Percentiles rank a stretch among this genome's conserved stretches.
Evolutionary conservation across 2,329 filamentous ascomycete genomes (phyloP).

Genomic region (Coniella vitis): DNA sequence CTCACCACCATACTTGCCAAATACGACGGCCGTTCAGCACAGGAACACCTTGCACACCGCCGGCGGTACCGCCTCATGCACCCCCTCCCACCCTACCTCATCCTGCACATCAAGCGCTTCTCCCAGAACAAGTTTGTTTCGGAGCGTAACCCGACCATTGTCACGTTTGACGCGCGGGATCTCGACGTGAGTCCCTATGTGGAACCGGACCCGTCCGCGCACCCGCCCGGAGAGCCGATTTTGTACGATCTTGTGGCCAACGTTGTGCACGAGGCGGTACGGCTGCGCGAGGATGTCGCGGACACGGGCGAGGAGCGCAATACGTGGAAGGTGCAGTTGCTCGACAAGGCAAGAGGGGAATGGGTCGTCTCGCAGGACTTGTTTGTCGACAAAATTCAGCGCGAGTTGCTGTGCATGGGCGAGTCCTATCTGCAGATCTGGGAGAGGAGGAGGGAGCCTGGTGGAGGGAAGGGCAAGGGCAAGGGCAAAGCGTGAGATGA

Average conservation of each 20-base stretch:
- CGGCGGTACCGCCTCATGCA: slow-evolving; percentile 85
- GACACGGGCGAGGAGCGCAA: slow-evolving; percentile 82
- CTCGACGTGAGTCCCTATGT: slow-evolving; percentile 89
- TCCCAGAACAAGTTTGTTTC: slow-evolving; percentile 93
- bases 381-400: slow-evolving; percentile 83
- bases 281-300: slow-evolving; percentile 74
- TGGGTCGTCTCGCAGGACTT: slow-evolving; percentile 95
- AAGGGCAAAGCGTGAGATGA: slow-evolving; percentile 24
- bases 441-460: slow-evolving; percentile 65
- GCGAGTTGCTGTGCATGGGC: slow-evolving; percentile 82
- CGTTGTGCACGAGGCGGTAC: slow-evolving; percentile 79
- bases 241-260: slow-evolving; percentile 96
- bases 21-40: slow-evolving; percentile 81
- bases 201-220: slow-evolving; percentile 70
- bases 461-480: slow-evolving; percentile 22
- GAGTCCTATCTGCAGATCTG: slow-evolving; percentile 96
- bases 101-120: slow-evolving; percentile 97
- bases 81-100: slow-evolving; percentile 81
- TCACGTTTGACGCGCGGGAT: slow-evolving; percentile 80
- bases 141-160: slow-evolving; percentile 95
- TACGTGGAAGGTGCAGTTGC: slow-evolving; percentile 89
- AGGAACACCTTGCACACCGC: slow-evolving; percentile 83
- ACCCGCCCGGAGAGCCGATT: slow-evolving; percentile 72
- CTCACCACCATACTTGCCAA: slow-evolving; percentile 79
- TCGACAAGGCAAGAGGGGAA: slow-evolving; percentile 72